Evolutionary conservation across 73 alveolate genomes (phyloP), one percentile per base, ranked within the genome.

Genomic region (Paraurostyla sp.): DNA sequence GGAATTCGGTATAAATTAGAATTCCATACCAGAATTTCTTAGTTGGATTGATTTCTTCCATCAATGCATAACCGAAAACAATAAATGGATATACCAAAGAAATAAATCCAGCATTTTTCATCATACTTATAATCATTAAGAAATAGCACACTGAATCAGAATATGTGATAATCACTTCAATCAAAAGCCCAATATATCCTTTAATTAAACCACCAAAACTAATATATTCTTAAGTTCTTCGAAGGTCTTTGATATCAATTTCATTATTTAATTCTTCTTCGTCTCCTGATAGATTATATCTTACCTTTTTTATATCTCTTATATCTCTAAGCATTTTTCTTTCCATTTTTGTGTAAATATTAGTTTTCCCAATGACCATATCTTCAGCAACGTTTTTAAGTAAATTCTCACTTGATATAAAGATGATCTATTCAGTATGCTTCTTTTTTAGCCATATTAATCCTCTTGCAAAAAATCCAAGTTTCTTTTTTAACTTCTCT

Each of bases 21-120:
- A 92, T 75, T n/a, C 60, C 33, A 54, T 71, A 60, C 93, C 94
- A 92, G 54, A 60, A 89, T 54, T 48, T 51, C 41, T 60, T 71
- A 22, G 87, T 60, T 6, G 97, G 97, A 23, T 90, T 49, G 9
- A 94, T 82, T 57, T 92, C 90, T 58, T 92, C 97, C 69, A 92
- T 76, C 42, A 92, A 45, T 0, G 95, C 97, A 69, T 60, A 89
- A 3, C 92, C 92, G 30, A 92, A 69, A 0, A 92, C 93, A 20
- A 81, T 27, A 42, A 92, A 46, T 0, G 97, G 97, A 42, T 82
- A 92, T 18, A 83, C 71, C 4, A 89, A 41, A 0, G 94, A 83
- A 22, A 89, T 82, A 23, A 92, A 41, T 7, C 91, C 85, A 22
- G 93, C 97, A 52, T 89, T 71, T 40, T 52, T 80, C 58, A 89